These are phyloP conservation scores for Camelina laxa DNA, from an alignment of 345 rosid genomes.

Conservation along the genomic window DNA sequence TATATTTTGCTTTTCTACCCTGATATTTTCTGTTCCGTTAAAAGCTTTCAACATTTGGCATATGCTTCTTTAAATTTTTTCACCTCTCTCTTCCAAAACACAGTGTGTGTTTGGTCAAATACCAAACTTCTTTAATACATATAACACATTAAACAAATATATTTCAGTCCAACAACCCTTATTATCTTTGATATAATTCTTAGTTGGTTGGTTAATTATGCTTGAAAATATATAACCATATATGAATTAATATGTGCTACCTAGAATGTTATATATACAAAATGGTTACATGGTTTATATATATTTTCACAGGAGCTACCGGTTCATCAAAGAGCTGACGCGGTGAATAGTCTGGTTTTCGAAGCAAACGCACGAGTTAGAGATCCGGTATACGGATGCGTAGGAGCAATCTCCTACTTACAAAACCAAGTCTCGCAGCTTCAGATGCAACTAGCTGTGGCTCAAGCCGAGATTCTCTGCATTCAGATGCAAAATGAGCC, in stretches of 20 bases:
- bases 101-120: slow-evolving; percentile 1
- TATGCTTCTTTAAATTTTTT: slow-evolving; percentile 10
- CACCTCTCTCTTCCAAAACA: neutral
- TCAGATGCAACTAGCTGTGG: slow-evolving; percentile 83
- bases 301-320: slow-evolving; percentile 65
- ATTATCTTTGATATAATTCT: neutral
- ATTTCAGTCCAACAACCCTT: neutral
- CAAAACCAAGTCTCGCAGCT: slow-evolving; percentile 82
- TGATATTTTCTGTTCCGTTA: neutral
- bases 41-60: slow-evolving; percentile 24
- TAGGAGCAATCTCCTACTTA: slow-evolving; percentile 77
- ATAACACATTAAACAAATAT: neutral
- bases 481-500: slow-evolving; percentile 79
- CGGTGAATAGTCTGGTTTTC: slow-evolving; percentile 78
- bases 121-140: neutral
- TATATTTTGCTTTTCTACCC: neutral
- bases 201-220: neutral
- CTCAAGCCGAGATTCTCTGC: slow-evolving; percentile 79
- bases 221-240: neutral
- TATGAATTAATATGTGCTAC: neutral
- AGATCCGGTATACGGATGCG: slow-evolving; percentile 89
- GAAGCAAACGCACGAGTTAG: slow-evolving; percentile 83
- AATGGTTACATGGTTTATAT: slow-evolving; percentile 25
- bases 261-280: neutral
- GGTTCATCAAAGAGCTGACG: slow-evolving; percentile 75